Evolutionary conservation across 345 rosid genomes (phyloP).

Genomic region (Salix dunnii): DNA sequence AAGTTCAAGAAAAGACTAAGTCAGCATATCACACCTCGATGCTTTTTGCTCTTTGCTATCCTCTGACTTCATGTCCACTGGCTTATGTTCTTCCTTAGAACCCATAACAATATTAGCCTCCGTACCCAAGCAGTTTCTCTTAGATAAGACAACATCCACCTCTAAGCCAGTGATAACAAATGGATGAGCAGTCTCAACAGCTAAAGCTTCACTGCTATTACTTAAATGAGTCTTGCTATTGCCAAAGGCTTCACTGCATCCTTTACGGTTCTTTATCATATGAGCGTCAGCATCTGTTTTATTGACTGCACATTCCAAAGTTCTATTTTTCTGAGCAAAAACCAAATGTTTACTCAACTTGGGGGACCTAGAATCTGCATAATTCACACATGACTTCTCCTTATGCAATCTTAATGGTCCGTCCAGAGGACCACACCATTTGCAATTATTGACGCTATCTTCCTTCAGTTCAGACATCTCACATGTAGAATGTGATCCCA

Average conservation of each 20-base stretch:
- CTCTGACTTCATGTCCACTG: constrained; percentile 23
- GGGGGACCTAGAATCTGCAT: constrained; percentile 21
- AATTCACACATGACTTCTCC: constrained; percentile 16
- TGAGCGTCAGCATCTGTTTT: constrained; percentile 7
- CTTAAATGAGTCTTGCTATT: constrained; percentile 11
- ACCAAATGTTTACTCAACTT: constrained; percentile 19
- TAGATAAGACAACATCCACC: constrained; percentile 12
- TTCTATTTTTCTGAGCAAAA: constrained; percentile 18
- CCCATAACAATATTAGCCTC: constrained; percentile 13
- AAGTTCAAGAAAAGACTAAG: constrained; percentile 11
- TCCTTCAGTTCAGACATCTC: constrained; percentile 17
- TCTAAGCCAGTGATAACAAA: constrained; percentile 14
- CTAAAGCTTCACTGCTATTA: constrained; percentile 16
- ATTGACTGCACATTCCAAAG: constrained; percentile 20
- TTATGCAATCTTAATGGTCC: constrained; percentile 21
- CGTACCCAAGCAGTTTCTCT: constrained; percentile 15
- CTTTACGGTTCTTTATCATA: constrained; percentile 9
- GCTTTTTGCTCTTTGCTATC: constrained; percentile 27
- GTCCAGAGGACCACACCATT: constrained; percentile 20
- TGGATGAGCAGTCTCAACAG: constrained; percentile 18
- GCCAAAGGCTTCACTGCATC: constrained; percentile 9
- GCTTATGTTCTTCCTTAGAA: constrained; percentile 28
- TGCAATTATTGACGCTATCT: constrained; percentile 11
- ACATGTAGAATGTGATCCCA: constrained; percentile 22
- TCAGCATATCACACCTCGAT: constrained; percentile 49